phyloP scores from a whole-genome alignment of 2,329 filamentous ascomycete species.

The Neoascochyta sp. region DNA sequence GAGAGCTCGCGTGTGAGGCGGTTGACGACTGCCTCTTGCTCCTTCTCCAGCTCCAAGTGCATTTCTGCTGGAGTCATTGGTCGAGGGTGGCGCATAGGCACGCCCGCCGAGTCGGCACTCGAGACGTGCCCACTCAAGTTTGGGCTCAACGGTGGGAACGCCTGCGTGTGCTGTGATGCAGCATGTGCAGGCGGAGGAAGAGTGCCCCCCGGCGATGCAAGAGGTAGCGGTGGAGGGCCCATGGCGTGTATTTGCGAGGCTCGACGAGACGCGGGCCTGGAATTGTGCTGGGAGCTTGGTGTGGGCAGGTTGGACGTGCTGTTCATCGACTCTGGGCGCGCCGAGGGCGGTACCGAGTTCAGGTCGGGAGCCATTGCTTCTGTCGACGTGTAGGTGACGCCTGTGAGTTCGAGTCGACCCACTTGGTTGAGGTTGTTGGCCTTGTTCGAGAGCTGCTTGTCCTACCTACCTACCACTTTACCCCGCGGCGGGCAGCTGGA shows the following conservation, averaged over 20 bases:
- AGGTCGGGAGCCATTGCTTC: constrained; percentile 49
- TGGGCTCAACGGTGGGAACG: constrained; percentile 39
- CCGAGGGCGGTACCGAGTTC: constrained; percentile 44
- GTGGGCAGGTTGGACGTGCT: constrained; percentile 20
- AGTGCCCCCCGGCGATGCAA: constrained; percentile 36
- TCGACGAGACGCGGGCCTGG: constrained; percentile 21
- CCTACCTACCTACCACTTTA: too few relatives aligned
- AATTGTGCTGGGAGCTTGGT: constrained; percentile 22
- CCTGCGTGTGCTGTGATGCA: constrained; percentile 24
- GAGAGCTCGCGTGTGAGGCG: constrained; percentile 85
- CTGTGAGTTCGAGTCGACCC: too few relatives aligned
- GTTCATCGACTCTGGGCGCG: constrained; percentile 22
- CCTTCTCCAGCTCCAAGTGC: constrained; percentile 85
- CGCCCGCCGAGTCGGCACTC: constrained; percentile 47
- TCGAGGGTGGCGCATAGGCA: constrained; percentile 77
- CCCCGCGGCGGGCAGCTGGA: too few relatives aligned
- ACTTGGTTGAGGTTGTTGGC: too few relatives aligned
- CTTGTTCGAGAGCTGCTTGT: too few relatives aligned
- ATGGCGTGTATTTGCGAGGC: constrained; percentile 46
- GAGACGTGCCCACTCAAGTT: constrained; percentile 20
- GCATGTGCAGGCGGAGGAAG: constrained; percentile 16
- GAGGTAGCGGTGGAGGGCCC: constrained; percentile 44
- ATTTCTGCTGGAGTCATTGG: constrained; percentile 86
- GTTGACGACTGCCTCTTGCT: constrained; percentile 94
- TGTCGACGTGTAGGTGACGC: too few relatives aligned